Evolutionary conservation across 208 protist species (phyloP), one percentile per base, ranked within the genome.

Genomic region (Angomonas ambiguus): DNA sequence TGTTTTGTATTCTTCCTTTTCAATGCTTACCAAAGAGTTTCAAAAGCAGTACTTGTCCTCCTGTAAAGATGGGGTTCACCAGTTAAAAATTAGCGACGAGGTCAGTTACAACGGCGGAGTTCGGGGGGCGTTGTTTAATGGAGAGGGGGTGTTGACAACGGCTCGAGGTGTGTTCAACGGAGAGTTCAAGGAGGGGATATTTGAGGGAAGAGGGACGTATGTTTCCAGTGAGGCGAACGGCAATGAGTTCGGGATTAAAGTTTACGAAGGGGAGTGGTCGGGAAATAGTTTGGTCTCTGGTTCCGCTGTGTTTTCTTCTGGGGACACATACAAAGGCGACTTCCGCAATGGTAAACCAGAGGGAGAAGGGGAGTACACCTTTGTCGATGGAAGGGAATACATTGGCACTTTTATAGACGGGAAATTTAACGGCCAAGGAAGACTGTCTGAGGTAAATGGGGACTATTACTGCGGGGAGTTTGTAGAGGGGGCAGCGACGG

Each of bases 381-480:
- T 72, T 63, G 60, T 71, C 1, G 82, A 86, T 51, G 82, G 82
- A 11, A 70, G 73, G 18, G 75, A 83, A 2, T 93, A 91, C 73
- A 65, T 66, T 1, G 87, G 87, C 20, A 68, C 71, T 49, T 86
- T 77, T 31, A 45, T n/a, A 0, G 41, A 64, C 28, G 87, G 85
- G 30, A 62, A 76, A 45, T 76, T 69, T 3, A 72, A 88, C 53
- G 87, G 87, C 35, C 61, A 68, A 16, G 87, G 87, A 10, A 62
- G 69, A 1, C 42, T 90, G 1, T 72, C 67, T 30, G 77, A 79
- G 56, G 18, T 59, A 5, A 83, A 80, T 62, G 83, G 77, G 2
- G 81, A 90, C 67, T 71, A 70, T 24, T 93, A 88, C 76, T 78
- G 87, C 20, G 87, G 87, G 0, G 57, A 72, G 38, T 93, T 87